Evolutionary conservation across 176 grass and related monocot species (phyloP).

Genomic region (Raddia distichophylla): DNA sequence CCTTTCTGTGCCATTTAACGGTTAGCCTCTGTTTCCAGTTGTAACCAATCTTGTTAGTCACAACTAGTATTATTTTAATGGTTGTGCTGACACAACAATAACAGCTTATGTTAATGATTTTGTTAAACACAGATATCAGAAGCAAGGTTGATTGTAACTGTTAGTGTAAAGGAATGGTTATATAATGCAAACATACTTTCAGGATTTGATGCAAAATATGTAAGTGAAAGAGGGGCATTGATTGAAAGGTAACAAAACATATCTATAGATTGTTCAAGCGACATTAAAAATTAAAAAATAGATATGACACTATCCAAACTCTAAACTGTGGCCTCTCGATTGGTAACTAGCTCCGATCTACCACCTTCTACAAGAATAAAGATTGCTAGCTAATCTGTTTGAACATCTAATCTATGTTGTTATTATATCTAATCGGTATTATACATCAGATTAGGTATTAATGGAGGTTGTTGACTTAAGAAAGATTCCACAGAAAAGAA

Average conservation of each 20-base stretch:
- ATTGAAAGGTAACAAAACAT: too few relatives aligned
- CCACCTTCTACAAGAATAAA: background rate
- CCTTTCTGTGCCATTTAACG: background rate
- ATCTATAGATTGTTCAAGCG: too few relatives aligned
- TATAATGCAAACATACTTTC: background rate
- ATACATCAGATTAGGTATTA: background rate
- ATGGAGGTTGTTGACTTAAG: background rate
- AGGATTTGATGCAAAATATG: background rate
- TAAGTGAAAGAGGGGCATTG: background rate
- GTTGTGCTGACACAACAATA: background rate
- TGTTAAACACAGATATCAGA: background rate
- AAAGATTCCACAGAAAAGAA: background rate
- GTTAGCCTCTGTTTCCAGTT: background rate
- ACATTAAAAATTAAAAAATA: background rate
- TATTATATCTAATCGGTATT: background rate
- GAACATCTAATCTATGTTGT: background rate
- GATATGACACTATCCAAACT: background rate
- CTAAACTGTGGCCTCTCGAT: background rate
- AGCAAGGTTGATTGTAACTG: too few relatives aligned
- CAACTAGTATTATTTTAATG: background rate
- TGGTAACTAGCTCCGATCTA: background rate
- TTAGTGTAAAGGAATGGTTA: background rate
- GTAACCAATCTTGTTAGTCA: background rate
- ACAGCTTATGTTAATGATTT: background rate
- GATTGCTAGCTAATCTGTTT: background rate